These are phyloP conservation scores for Monosporascus ibericus DNA, from an alignment of 2,329 filamentous ascomycete species.

Conservation along the genomic window DNA sequence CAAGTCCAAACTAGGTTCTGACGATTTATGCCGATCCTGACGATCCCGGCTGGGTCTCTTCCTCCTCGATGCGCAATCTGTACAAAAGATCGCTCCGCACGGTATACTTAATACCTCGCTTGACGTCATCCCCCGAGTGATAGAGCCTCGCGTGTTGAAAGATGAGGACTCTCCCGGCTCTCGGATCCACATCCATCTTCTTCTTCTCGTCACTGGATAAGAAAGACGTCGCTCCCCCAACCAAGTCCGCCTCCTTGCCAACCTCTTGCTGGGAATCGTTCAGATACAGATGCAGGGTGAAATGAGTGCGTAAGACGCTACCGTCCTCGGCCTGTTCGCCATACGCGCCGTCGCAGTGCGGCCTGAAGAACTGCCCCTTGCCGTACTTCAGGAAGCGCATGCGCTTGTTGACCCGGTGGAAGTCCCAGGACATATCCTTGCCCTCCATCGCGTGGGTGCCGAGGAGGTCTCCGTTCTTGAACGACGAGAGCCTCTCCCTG, in stretches of 20 bases:
- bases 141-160: conserved; percentile 49
- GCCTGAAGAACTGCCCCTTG: conserved; percentile 65
- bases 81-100: conserved; percentile 52
- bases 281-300: conserved; percentile 51
- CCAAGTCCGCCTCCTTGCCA: conserved; percentile 27
- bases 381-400: conserved; percentile 72
- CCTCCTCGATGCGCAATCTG: neutral
- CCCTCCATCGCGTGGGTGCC: conserved; percentile 26
- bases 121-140: conserved; percentile 49
- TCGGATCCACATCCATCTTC: conserved; percentile 48
- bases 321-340: conserved; percentile 41
- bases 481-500: conserved; percentile 29
- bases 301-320: conserved; percentile 38
- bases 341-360: conserved; percentile 65
- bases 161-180: conserved; percentile 51
- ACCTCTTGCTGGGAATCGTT: conserved; percentile 41
- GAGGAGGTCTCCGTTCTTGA: conserved; percentile 24
- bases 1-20: neutral
- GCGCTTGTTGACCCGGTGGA: conserved; percentile 59
- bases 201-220: conserved; percentile 36
- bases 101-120: conserved; percentile 48
- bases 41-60: neutral
- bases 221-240: conserved; percentile 52
- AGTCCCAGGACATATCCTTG: conserved; percentile 29
- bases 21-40: neutral